These are phyloP conservation scores for Talaromyces stipitatus DNA, from an alignment of 495 filamentous ascomycete genomes.

Conservation along the genomic window DNA sequence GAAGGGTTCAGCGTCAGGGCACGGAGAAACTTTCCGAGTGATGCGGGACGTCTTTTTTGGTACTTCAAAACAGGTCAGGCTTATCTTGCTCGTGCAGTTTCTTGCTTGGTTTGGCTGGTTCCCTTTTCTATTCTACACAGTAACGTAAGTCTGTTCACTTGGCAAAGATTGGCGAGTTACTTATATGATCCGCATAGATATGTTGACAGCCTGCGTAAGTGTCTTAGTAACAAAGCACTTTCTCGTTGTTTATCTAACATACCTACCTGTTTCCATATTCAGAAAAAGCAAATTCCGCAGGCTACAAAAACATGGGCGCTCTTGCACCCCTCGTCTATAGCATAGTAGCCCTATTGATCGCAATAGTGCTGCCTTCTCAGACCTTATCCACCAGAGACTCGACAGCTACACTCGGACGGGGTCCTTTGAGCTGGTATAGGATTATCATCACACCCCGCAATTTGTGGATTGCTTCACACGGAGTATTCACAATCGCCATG, in stretches of 20 bases:
- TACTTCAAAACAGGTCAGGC: not conserved
- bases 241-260: not conserved
- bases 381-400: not conserved
- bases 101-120: constrained; percentile 1
- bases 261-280: too few species aligned
- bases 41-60: not conserved
- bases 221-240: not conserved
- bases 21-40: not conserved
- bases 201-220: not conserved
- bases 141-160: not conserved
- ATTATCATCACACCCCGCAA: not conserved
- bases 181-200: not conserved
- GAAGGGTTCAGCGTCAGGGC: not conserved
- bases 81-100: not conserved
- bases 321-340: not conserved
- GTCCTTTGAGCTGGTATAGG: too few species aligned
- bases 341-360: not conserved
- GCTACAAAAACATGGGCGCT: not conserved
- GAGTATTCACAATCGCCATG: not conserved
- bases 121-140: not conserved
- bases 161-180: not conserved
- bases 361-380: not conserved
- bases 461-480: not conserved
- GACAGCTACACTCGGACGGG: not conserved
- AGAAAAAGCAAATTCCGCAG: not conserved